These are phyloP conservation scores for Auriscalpium microsporum DNA, from an alignment of 768 basidiomycete species.

Conservation along the genomic window DNA sequence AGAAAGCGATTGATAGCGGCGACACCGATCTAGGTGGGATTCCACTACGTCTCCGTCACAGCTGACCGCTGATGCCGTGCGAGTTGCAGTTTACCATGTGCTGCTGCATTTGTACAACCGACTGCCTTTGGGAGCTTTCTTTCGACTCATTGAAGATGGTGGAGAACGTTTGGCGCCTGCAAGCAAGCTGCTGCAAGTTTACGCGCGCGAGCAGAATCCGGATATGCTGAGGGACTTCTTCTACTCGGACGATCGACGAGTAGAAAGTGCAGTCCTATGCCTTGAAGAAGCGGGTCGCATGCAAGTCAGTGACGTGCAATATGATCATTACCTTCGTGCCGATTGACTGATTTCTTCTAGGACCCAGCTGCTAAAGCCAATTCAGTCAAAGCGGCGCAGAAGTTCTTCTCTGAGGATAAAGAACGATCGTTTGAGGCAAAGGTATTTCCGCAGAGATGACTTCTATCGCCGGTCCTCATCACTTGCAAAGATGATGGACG, in stretches of 20 bases:
- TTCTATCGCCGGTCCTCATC: not conserved
- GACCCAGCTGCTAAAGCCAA: conserved; percentile 64
- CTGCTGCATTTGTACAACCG: conserved; percentile 80
- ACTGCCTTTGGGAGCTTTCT: conserved; percentile 83
- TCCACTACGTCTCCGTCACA: not conserved
- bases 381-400: conserved; percentile 75
- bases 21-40: conserved; percentile 84
- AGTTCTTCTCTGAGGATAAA: conserved; percentile 93
- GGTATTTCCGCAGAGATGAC: conserved; percentile 32
- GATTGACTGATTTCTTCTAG: conserved; percentile 28
- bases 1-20: conserved; percentile 89
- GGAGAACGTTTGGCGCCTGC: conserved; percentile 69
- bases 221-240: conserved; percentile 94
- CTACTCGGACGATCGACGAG: conserved; percentile 92
- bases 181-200: conserved; percentile 76
- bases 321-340: not conserved
- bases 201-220: conserved; percentile 82
- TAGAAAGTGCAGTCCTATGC: conserved; percentile 85
- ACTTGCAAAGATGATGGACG: conserved; percentile 79
- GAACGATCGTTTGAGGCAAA: conserved; percentile 87
- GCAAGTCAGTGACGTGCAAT: conserved; percentile 34
- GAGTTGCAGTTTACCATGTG: conserved; percentile 76
- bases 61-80: not conserved
- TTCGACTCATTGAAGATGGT: conserved; percentile 88
- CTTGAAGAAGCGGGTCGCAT: conserved; percentile 73